Conservation (phyloP, 495 filamentous ascomycete genomes). For the Lasiosphaeria ovina region DNA sequence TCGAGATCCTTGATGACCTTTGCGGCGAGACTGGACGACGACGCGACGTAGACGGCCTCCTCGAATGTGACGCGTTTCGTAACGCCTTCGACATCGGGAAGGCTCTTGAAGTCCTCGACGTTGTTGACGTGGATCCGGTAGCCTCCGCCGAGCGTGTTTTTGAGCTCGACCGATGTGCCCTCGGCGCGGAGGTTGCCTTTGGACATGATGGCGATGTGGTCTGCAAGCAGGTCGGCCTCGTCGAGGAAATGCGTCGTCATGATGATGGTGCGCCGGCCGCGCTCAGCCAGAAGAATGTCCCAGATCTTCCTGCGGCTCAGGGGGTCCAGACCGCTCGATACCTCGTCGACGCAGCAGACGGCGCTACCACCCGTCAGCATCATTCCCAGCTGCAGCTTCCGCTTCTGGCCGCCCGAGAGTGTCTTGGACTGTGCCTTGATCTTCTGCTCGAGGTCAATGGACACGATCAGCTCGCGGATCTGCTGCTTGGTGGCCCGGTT, state of each 20-base stretch:
- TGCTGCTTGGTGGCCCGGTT: slow-evolving; percentile 52
- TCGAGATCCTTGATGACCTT: slow-evolving; percentile 67
- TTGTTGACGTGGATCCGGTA: slow-evolving; percentile 73
- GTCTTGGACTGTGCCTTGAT: slow-evolving; percentile 61
- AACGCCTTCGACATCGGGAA: slow-evolving; percentile 56
- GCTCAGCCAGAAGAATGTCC: slow-evolving; percentile 80
- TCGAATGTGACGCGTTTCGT: slow-evolving; percentile 60
- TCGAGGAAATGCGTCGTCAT: slow-evolving; percentile 84
- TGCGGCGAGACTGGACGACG: slow-evolving; percentile 60
- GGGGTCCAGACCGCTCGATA: slow-evolving; percentile 79
- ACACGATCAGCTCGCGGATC: slow-evolving; percentile 56
- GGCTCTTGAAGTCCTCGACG: slow-evolving; percentile 37
- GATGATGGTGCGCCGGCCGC: slow-evolving; percentile 74
- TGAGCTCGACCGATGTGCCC: slow-evolving; percentile 76
- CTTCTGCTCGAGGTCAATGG: slow-evolving; percentile 71
- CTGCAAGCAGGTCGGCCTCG: slow-evolving; percentile 72
- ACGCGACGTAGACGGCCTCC: slow-evolving; percentile 66
- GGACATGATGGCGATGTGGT: slow-evolving; percentile 74
- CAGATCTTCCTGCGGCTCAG: slow-evolving; percentile 80
- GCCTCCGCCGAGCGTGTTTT: slow-evolving; percentile 66
- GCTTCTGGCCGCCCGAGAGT: slow-evolving; percentile 83
- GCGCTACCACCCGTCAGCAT: slow-evolving; percentile 85
- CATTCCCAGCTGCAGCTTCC: slow-evolving; percentile 89
- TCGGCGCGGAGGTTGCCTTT: slow-evolving; percentile 68
- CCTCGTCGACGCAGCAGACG: slow-evolving; percentile 87